A percentile compares a stretch with the other conserved stretches of the same genome.
Conservation (phyloP, 2,329 filamentous ascomycete genomes). For the Fusarium euwallaceae region DNA sequence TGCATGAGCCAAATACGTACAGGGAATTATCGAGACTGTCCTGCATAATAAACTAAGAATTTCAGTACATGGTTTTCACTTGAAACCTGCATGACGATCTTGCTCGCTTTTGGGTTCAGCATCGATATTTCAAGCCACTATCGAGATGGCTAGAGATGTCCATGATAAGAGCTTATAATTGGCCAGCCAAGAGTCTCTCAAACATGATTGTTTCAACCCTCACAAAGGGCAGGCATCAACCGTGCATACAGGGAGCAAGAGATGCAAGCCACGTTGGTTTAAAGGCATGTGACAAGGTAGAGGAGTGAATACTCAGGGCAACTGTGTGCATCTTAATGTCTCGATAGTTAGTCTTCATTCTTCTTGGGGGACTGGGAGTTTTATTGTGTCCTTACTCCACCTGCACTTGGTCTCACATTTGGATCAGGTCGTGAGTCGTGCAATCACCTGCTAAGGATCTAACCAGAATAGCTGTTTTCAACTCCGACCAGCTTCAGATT, state of each 20-base stretch:
- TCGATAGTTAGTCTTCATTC: not conserved
- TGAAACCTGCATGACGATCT: not conserved
- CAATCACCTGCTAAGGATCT: not conserved
- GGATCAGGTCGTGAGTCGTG: not conserved
- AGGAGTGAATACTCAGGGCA: not conserved
- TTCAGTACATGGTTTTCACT: not conserved
- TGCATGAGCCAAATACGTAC: not conserved
- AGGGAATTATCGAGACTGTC: not conserved
- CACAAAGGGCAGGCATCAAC: not conserved
- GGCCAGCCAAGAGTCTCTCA: not conserved
- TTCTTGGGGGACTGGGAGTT: not conserved
- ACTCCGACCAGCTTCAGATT: not conserved
- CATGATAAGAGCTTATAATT: not conserved
- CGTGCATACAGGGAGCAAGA: not conserved
- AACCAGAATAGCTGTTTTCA: not conserved
- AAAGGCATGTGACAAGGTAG: not conserved
- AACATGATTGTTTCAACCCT: not conserved
- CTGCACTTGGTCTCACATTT: too few relatives aligned
- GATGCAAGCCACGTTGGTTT: not conserved
- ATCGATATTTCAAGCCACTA: not conserved
- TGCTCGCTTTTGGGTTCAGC: not conserved
- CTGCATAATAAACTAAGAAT: not conserved
- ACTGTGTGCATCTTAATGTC: not conserved
- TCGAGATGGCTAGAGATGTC: not conserved
- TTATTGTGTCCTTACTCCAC: not conserved